A percentile compares a stretch with the other conserved stretches of the same genome.
Evolutionary conservation across 1,139 yeast species (phyloP).

Genomic region (Hemisphaericaspora lyxosophila): DNA sequence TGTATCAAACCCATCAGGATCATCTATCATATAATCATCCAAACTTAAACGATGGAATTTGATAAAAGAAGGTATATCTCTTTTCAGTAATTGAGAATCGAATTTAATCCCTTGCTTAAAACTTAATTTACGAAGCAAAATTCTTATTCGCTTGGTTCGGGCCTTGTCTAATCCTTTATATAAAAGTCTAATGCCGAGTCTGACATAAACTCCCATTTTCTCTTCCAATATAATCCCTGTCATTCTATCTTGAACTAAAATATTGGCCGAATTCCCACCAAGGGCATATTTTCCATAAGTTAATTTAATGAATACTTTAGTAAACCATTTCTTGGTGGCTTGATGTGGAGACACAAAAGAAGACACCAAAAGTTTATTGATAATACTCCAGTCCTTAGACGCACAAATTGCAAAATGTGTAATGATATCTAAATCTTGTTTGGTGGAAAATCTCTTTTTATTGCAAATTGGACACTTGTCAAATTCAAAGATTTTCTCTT

Average conservation of each 20-base stretch:
- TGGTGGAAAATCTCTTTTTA: constrained; percentile 55
- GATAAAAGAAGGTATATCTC: constrained; percentile 73
- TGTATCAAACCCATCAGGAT: constrained; percentile 54
- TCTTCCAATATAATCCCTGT: constrained; percentile 90
- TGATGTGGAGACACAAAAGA: constrained; percentile 76
- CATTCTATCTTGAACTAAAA: constrained; percentile 84
- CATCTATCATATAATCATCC: constrained; percentile 59
- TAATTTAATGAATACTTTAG: constrained; percentile 75
- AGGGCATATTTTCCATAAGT: constrained; percentile 85
- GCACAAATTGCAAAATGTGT: constrained; percentile 89
- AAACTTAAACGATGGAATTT: constrained; percentile 77
- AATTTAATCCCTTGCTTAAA: constrained; percentile 82
- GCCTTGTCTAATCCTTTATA: constrained; percentile 72
- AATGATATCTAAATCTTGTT: constrained; percentile 65
- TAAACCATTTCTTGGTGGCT: constrained; percentile 88
- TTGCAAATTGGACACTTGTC: constrained; percentile 78
- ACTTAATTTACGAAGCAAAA: constrained; percentile 62
- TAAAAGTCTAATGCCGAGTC: constrained; percentile 80
- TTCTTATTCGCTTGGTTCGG: constrained; percentile 54
- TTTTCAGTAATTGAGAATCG: constrained; percentile 65
- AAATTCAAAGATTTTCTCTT: constrained; percentile 50
- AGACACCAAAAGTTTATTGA: constrained; percentile 62
- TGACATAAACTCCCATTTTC: constrained; percentile 84
- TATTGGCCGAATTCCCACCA: constrained; percentile 92
- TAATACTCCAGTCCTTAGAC: constrained; percentile 72